A percentile compares a stretch with the other conserved stretches of the same genome.
These are phyloP conservation scores for Backusella tarrabulga DNA, from an alignment of 192 early-diverging fungal species.

Conservation along the genomic window DNA sequence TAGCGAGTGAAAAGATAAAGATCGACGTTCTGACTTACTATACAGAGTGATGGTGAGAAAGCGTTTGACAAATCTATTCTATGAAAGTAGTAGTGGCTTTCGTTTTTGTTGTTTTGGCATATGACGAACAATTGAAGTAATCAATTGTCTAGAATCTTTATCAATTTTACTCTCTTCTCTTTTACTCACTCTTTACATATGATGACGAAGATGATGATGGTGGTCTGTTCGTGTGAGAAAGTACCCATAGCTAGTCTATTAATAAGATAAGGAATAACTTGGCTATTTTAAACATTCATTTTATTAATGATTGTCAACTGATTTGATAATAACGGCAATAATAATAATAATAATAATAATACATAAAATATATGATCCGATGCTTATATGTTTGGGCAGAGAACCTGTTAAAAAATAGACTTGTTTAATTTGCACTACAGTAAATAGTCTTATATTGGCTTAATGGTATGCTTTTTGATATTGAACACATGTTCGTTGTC, in stretches of 20 bases:
- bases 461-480: not conserved
- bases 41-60: not conserved
- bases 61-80: constrained; percentile 1
- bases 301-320: too few species aligned
- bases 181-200: not conserved
- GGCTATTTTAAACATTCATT: too few species aligned
- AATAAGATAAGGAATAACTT: not conserved
- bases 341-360: not conserved
- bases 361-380: not conserved
- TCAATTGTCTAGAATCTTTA: not conserved
- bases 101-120: not conserved
- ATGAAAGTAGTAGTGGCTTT: not conserved
- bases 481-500: not conserved
- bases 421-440: not conserved
- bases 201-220: not conserved
- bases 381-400: not conserved
- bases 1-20: not conserved
- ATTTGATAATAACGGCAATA: too few species aligned
- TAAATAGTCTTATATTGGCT: not conserved
- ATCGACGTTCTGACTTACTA: not conserved
- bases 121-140: constrained; percentile 6
- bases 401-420: not conserved
- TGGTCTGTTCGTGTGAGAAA: not conserved
- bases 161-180: not conserved
- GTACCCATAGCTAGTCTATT: not conserved